Conservation (phyloP, 495 filamentous ascomycete species). For the Neurospora sp. region DNA sequence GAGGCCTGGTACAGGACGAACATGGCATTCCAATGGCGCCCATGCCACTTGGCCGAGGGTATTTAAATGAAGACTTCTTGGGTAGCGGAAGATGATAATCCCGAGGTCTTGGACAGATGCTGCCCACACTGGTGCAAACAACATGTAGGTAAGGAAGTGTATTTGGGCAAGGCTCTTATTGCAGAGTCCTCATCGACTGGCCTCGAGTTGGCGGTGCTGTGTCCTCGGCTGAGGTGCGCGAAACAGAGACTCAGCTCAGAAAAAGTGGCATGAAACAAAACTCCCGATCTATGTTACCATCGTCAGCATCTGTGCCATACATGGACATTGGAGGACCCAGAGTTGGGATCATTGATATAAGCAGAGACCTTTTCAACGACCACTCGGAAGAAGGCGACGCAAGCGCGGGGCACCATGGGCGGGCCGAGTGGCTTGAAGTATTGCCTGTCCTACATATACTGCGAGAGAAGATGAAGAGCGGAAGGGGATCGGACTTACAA, state of each 20-base stretch:
- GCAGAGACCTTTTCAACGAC: not conserved
- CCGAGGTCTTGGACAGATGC: no score
- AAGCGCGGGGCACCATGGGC: not conserved
- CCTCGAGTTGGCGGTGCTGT: not conserved
- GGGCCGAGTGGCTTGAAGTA: not conserved
- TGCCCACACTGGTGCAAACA: no score
- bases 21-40: no score
- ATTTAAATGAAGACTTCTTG: no score
- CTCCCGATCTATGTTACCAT: not conserved
- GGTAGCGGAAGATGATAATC: no score
- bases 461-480: not conserved
- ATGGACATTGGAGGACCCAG: not conserved
- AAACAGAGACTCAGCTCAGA: not conserved
- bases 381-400: not conserved
- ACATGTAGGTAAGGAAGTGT: no score
- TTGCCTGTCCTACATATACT: not conserved
- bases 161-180: not conserved
- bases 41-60: no score
- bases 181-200: not conserved
- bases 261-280: not conserved
- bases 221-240: not conserved
- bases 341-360: not conserved
- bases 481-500: not conserved
- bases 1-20: no score
- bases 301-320: not conserved